Evolutionary conservation across 305 asterid species (phyloP).

Genomic region (Nicotiana rustica): DNA sequence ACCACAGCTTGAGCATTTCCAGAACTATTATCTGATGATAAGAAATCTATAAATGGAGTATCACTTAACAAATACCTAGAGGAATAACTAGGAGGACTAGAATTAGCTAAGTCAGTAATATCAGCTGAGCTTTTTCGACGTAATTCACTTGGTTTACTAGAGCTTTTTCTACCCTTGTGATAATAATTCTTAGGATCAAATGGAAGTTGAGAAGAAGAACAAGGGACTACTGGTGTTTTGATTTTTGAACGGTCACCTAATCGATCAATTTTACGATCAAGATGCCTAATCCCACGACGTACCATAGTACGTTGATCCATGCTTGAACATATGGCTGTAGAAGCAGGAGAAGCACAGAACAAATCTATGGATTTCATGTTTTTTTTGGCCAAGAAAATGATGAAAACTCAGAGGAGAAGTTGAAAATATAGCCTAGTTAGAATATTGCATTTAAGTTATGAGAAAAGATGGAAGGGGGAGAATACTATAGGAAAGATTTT

Average conservation of each 20-base stretch:
- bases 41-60: slow-evolving; percentile 49
- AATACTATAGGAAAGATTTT: slow-evolving; percentile 1
- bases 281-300: slow-evolving; percentile 48
- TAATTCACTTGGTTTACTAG: slow-evolving; percentile 35
- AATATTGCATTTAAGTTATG: neutral
- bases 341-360: slow-evolving; percentile 86
- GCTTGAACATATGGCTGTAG: slow-evolving; percentile 91
- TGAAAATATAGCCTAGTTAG: neutral
- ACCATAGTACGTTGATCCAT: slow-evolving; percentile 62
- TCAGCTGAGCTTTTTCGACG: slow-evolving; percentile 83
- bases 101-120: slow-evolving; percentile 46
- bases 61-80: slow-evolving; percentile 57
- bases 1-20: slow-evolving; percentile 30
- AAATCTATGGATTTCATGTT: slow-evolving; percentile 75
- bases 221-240: slow-evolving; percentile 50
- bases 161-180: slow-evolving; percentile 45
- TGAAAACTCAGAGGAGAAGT: neutral
- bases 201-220: slow-evolving; percentile 65
- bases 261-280: slow-evolving; percentile 43
- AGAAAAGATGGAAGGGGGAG: neutral
- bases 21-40: slow-evolving; percentile 38
- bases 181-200: slow-evolving; percentile 56
- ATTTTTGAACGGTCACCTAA: slow-evolving; percentile 42
- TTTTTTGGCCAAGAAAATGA: slow-evolving; percentile 13
- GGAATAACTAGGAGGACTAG: slow-evolving; percentile 30